Evolutionary conservation across 2,329 filamentous ascomycete species (phyloP).

Genomic region (Bipolaris zeicola): DNA sequence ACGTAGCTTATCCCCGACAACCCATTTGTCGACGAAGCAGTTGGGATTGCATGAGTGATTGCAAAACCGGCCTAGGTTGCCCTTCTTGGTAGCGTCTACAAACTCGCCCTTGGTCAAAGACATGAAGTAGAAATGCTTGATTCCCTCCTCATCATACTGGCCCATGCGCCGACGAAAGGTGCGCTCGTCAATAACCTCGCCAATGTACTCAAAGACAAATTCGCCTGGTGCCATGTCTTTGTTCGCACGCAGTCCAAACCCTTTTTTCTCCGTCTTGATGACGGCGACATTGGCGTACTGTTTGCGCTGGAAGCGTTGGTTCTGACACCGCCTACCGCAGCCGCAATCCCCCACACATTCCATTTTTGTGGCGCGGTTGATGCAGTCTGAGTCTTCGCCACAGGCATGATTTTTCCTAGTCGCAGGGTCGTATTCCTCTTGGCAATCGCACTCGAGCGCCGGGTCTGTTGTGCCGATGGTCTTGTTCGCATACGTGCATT

Average conservation of each 20-base stretch:
- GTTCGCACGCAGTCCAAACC: conserved; percentile 87
- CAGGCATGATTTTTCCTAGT: conserved; percentile 76
- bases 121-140: conserved; percentile 99
- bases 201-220: conserved; percentile 98
- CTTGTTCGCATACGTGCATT: conserved; percentile 91
- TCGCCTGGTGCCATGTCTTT: conserved; percentile 77
- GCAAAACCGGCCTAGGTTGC: conserved; percentile 95
- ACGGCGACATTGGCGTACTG: conserved; percentile 91
- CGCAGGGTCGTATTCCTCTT: conserved; percentile 76
- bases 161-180: conserved; percentile 88
- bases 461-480: conserved; percentile 89
- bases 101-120: conserved; percentile 95
- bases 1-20: conserved; percentile 92
- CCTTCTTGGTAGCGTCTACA: conserved; percentile 95
- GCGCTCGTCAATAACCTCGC: conserved; percentile 93
- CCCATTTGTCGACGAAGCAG: conserved; percentile 99
- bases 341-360: conserved; percentile 89
- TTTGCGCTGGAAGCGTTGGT: conserved; percentile 90
- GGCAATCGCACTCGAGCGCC: conserved; percentile 93
- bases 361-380: conserved; percentile 98
- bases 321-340: conserved; percentile 86
- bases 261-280: conserved; percentile 98
- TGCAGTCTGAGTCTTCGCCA: conserved; percentile 95
- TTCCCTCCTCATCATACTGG: conserved; percentile 92
- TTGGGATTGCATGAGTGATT: conserved; percentile 99